phyloP scores from a whole-genome alignment of 345 rosid genomes.

The Citrus glauca region DNA sequence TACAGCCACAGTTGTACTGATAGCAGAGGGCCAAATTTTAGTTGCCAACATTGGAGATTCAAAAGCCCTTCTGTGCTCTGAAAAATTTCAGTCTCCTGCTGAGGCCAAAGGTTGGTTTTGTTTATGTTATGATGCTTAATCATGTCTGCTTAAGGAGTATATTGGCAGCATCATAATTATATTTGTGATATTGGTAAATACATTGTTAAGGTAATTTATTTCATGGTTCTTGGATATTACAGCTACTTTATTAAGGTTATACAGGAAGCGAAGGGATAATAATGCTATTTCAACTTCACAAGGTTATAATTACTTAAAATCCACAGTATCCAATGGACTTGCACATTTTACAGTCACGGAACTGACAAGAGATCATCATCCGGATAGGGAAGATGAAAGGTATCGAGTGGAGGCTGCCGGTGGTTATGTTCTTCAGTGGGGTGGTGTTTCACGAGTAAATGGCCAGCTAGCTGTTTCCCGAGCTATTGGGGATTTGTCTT shows the following conservation, averaged over 20 bases:
- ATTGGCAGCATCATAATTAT: not conserved
- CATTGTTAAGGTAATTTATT: conserved; percentile 8
- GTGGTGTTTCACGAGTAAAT: conserved; percentile 78
- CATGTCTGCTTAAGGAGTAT: not conserved
- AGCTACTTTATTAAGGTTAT: conserved; percentile 70
- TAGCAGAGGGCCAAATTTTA: conserved; percentile 77
- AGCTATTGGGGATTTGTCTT: conserved; percentile 73
- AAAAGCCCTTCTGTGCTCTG: conserved; percentile 87
- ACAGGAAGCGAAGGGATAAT: conserved; percentile 58
- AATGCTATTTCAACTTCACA: conserved; percentile 44
- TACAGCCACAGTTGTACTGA: conserved; percentile 69
- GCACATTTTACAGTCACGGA: conserved; percentile 58
- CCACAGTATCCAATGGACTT: conserved; percentile 41
- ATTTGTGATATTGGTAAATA: not conserved
- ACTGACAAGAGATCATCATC: conserved; percentile 84
- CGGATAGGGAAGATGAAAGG: conserved; percentile 88
- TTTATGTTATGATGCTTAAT: not conserved
- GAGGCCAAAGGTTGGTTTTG: conserved; percentile 68
- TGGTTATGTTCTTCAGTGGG: conserved; percentile 79
- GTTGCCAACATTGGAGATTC: conserved; percentile 94
- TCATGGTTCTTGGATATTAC: conserved; percentile 29
- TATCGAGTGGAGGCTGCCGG: conserved; percentile 85
- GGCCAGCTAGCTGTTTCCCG: conserved; percentile 91
- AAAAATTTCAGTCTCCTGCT: conserved; percentile 68
- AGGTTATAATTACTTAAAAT: conserved; percentile 36